Percentiles rank a stretch among this genome's conserved stretches.
Evolutionary conservation across 2,329 filamentous ascomycete species (phyloP).

Genomic region (Sphaerulina populicola): DNA sequence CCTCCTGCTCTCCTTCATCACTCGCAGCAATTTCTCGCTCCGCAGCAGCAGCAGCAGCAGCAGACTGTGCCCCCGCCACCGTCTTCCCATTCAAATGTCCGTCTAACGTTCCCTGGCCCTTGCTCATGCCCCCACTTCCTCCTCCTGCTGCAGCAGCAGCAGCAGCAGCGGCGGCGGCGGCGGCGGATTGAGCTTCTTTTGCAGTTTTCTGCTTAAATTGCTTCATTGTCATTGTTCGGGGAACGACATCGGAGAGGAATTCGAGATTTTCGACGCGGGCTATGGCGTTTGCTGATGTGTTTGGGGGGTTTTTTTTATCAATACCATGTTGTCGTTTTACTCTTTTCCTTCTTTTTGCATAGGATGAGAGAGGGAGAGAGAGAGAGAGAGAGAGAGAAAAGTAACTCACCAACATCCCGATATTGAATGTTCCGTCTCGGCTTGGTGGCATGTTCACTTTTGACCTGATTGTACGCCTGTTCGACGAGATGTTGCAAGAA

Average conservation of each 20-base stretch:
- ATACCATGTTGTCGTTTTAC: too few species aligned
- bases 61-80: not conserved
- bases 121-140: not conserved
- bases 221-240: slow-evolving; percentile 73
- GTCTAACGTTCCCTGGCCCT: slow-evolving; percentile 15
- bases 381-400: too few species aligned
- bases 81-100: slow-evolving; percentile 14
- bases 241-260: slow-evolving; percentile 85
- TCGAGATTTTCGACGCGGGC: slow-evolving; percentile 86
- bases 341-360: too few species aligned
- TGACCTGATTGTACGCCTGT: slow-evolving; percentile 78
- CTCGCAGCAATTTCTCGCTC: slow-evolving; percentile 2
- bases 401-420: slow-evolving; percentile 67
- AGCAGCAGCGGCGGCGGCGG: not conserved
- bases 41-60: not conserved
- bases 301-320: too few species aligned
- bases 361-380: too few species aligned
- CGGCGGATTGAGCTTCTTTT: slow-evolving; percentile 18
- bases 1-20: not conserved
- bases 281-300: slow-evolving; percentile 82
- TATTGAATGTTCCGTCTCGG: slow-evolving; percentile 92
- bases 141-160: not conserved
- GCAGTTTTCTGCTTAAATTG: slow-evolving; percentile 57
- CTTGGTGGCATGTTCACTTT: slow-evolving; percentile 66
- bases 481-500: slow-evolving; percentile 88